phyloP scores from a whole-genome alignment of 2,329 filamentous ascomycete genomes.

The Aspergillus fructus region DNA sequence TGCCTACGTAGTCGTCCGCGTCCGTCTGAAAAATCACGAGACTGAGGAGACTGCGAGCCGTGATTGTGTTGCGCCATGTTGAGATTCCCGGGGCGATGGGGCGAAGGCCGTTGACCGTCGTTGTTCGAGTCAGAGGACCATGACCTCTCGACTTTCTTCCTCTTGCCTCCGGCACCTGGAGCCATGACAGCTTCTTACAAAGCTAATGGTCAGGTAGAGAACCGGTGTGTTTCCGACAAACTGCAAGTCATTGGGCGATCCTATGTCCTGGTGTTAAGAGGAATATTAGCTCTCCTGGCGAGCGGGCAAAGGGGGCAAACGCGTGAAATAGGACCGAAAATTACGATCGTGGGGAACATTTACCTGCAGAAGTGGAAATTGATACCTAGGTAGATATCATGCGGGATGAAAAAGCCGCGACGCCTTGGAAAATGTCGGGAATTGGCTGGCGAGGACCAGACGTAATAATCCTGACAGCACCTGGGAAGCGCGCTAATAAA shows the following conservation, averaged over 20 bases:
- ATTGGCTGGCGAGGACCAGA: slow-evolving; percentile 9
- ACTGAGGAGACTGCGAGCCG: slow-evolving; percentile 33
- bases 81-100: slow-evolving; percentile 47
- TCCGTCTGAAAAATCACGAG: slow-evolving; percentile 38
- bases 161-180: slow-evolving; percentile 52
- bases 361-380: slow-evolving; percentile 13
- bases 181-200: slow-evolving; percentile 46
- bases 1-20: slow-evolving; percentile 40
- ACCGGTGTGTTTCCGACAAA: slow-evolving; percentile 25
- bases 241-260: slow-evolving; percentile 34
- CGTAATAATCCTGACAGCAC: slow-evolving; percentile 4
- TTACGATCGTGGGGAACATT: background rate
- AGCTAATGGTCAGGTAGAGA: slow-evolving; percentile 28
- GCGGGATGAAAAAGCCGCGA: slow-evolving; percentile 10
- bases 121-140: slow-evolving; percentile 45
- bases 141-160: slow-evolving; percentile 52
- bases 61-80: slow-evolving; percentile 55
- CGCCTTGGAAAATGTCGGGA: slow-evolving; percentile 6
- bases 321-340: background rate
- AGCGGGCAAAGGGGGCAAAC: background rate
- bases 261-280: slow-evolving; percentile 5
- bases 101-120: slow-evolving; percentile 45
- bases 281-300: slow-evolving; percentile 11
- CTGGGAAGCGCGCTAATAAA: background rate
- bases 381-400: slow-evolving; percentile 12